Evolutionary conservation across 495 filamentous ascomycete genomes (phyloP).

Genomic region (Astrocystis sublimbata): DNA sequence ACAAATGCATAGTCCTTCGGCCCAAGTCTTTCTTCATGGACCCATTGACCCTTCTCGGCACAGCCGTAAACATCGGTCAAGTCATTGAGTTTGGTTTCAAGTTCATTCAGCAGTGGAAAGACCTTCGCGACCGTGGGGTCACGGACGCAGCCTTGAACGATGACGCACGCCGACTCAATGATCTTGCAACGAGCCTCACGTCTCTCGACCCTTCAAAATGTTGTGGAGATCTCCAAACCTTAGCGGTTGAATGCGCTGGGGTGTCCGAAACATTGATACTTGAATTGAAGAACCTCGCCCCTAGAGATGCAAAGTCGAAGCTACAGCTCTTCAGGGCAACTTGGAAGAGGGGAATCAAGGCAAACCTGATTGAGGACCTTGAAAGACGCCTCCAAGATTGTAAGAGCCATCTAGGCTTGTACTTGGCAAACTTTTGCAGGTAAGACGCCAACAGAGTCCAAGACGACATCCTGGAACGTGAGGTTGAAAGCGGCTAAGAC

Average conservation of each 20-base stretch:
- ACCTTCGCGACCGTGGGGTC: background rate
- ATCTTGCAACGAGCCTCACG: background rate
- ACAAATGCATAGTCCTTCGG: no score
- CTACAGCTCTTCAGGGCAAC: background rate
- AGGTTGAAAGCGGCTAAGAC: background rate
- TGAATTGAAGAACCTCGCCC: background rate
- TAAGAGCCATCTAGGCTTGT: background rate
- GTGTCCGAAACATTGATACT: background rate
- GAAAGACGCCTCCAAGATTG: background rate
- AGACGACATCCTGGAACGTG: no score
- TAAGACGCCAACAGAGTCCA: background rate
- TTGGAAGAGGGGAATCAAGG: background rate
- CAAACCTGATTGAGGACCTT: background rate
- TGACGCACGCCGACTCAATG: background rate
- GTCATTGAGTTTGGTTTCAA: slow-evolving; percentile 20
- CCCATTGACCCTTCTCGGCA: slow-evolving; percentile 10
- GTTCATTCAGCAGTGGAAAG: slow-evolving; percentile 3
- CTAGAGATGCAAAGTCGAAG: background rate
- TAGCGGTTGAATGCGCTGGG: slow-evolving; percentile 9
- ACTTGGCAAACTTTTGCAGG: background rate
- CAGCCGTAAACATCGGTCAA: slow-evolving; percentile 19
- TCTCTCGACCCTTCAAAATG: background rate
- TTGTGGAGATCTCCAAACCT: slow-evolving; percentile 3
- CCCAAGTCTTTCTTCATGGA: slow-evolving; percentile 8
- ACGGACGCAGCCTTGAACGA: slow-evolving; percentile 7